Percentiles rank a stretch among this genome's conserved stretches.
Evolutionary conservation across 2,329 filamentous ascomycete genomes (phyloP).

Genomic region (Neospermospora avenae): DNA sequence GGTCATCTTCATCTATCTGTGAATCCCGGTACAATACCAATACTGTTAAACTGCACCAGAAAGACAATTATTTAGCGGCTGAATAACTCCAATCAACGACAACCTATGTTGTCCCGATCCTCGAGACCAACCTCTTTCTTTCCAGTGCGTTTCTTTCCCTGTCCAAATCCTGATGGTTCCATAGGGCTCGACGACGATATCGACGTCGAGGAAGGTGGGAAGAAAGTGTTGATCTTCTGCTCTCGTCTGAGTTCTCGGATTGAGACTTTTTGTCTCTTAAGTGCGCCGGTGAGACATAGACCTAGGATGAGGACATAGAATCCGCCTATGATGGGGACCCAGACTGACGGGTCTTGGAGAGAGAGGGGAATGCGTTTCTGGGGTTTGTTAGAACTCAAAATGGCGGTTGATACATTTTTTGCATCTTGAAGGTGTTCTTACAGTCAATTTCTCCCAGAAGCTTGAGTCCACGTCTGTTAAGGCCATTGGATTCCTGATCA

Average conservation of each 20-base stretch:
- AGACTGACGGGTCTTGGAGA: slow-evolving; percentile 14
- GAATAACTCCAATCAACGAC: background rate
- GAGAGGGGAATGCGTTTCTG: slow-evolving; percentile 8
- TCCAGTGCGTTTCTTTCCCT: background rate
- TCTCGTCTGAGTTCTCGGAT: slow-evolving; percentile 9
- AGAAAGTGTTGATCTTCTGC: background rate
- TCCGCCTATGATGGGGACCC: slow-evolving; percentile 13
- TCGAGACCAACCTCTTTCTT: background rate
- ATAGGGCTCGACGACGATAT: background rate
- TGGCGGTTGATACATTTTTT: background rate
- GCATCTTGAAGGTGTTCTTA: background rate
- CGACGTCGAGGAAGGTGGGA: background rate
- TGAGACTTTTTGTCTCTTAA: slow-evolving; percentile 9
- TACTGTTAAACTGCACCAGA: background rate
- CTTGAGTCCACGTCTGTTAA: background rate
- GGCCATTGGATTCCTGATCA: no score
- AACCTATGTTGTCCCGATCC: slow-evolving; percentile 1
- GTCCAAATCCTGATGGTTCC: background rate
- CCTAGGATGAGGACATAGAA: slow-evolving; percentile 20
- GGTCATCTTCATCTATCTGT: no score
- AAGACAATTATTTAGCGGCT: background rate
- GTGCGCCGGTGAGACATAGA: slow-evolving; percentile 15
- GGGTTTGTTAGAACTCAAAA: background rate
- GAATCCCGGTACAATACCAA: no score
- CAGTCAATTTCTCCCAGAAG: background rate